phyloP scores from a whole-genome alignment of 768 basidiomycete genomes.

The Amanita fuliginea region DNA sequence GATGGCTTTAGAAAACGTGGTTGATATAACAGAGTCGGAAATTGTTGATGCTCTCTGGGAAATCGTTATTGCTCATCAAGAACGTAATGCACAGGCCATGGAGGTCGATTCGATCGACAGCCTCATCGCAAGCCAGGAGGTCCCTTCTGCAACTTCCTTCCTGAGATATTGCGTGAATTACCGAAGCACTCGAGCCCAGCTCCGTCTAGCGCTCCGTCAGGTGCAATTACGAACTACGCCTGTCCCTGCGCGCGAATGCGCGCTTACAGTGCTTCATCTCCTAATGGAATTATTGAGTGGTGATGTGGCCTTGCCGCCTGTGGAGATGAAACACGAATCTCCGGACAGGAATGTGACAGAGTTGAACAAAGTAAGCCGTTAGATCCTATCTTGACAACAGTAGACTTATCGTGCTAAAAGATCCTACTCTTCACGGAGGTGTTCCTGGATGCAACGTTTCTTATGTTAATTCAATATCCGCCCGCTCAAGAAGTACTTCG shows the following conservation, averaged over 20 bases:
- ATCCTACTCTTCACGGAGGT: conserved; percentile 49
- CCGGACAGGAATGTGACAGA: conserved; percentile 13
- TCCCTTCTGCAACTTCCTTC: conserved; percentile 23
- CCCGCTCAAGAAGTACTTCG: conserved; percentile 46
- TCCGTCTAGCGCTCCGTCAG: conserved; percentile 41
- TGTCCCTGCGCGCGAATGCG: neutral
- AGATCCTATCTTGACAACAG: neutral
- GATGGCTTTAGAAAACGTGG: conserved; percentile 39
- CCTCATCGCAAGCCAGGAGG: conserved; percentile 1
- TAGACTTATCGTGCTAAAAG: conserved; percentile 19
- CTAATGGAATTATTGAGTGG: conserved; percentile 16
- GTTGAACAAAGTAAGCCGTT: conserved; percentile 26
- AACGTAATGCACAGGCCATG: conserved; percentile 22
- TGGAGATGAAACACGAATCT: conserved; percentile 15
- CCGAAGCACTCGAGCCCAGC: conserved; percentile 23
- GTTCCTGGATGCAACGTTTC: conserved; percentile 63
- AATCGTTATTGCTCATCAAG: conserved; percentile 20
- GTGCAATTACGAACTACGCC: neutral
- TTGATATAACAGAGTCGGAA: conserved; percentile 58
- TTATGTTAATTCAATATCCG: conserved; percentile 52
- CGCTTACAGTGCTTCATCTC: neutral
- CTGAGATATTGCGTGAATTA: conserved; percentile 26
- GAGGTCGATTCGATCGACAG: conserved; percentile 18
- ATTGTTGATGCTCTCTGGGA: conserved; percentile 40
- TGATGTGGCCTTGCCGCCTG: conserved; percentile 26